Conservation (phyloP, 768 basidiomycete species). For the Xerocomellus amylosporus region DNA sequence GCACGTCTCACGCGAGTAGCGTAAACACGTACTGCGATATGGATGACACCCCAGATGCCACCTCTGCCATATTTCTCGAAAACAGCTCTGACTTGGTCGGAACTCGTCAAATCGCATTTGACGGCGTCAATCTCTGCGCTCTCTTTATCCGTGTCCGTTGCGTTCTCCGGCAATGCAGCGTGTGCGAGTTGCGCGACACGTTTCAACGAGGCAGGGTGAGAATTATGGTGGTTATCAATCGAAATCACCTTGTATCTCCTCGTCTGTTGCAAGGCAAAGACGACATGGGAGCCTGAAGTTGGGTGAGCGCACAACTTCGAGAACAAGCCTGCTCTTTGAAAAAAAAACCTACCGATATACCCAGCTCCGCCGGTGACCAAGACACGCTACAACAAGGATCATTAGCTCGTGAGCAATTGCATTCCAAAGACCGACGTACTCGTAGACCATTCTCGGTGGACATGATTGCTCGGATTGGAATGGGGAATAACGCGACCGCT, state of each 20-base stretch:
- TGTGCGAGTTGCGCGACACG: slow-evolving; percentile 80
- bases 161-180: slow-evolving; percentile 61
- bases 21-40: slow-evolving; percentile 73
- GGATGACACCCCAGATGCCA: slow-evolving; percentile 95
- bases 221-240: slow-evolving; percentile 95
- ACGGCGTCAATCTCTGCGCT: slow-evolving; percentile 71
- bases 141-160: slow-evolving; percentile 65
- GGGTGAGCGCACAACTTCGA: slow-evolving; percentile 8
- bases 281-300: slow-evolving; percentile 82
- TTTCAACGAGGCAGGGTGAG: slow-evolving; percentile 67
- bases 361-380: slow-evolving; percentile 82
- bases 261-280: slow-evolving; percentile 81
- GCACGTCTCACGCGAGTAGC: not conserved
- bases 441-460: slow-evolving; percentile 39
- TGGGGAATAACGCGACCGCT: not conserved
- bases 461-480: slow-evolving; percentile 19
- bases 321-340: not conserved
- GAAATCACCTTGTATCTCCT: slow-evolving; percentile 90
- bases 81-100: slow-evolving; percentile 67
- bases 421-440: slow-evolving; percentile 37
- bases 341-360: slow-evolving; percentile 67
- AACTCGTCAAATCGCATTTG: slow-evolving; percentile 71
- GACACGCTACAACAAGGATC: slow-evolving; percentile 45
- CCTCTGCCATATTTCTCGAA: slow-evolving; percentile 85
- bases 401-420: slow-evolving; percentile 6